These are phyloP conservation scores for Arthroderma sp. DNA, from an alignment of 2,329 filamentous ascomycete species.

Conservation along the genomic window DNA sequence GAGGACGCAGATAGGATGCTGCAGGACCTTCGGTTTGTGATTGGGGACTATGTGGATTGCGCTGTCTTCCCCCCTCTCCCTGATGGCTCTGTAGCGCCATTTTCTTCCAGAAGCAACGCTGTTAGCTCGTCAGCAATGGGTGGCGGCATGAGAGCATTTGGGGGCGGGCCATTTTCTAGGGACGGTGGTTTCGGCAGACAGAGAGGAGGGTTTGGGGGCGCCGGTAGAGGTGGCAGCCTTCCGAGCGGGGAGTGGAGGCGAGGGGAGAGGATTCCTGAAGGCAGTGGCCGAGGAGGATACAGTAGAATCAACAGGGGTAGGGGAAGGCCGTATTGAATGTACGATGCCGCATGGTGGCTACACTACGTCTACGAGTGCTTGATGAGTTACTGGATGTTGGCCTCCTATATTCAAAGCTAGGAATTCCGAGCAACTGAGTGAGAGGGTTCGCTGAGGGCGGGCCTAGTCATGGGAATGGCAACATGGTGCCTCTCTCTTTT, in stretches of 20 bases:
- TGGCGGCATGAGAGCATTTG: slow-evolving; percentile 27
- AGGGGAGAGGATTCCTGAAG: slow-evolving; percentile 33
- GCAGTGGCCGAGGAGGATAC: slow-evolving; percentile 22
- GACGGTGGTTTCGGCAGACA: slow-evolving; percentile 34
- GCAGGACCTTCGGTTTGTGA: slow-evolving; percentile 64
- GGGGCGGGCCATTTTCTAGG: slow-evolving; percentile 16
- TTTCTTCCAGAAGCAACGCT: slow-evolving; percentile 37
- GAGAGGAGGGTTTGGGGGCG: slow-evolving; percentile 27
- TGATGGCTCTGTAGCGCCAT: slow-evolving; percentile 60
- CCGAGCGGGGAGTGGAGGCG: slow-evolving; percentile 37
- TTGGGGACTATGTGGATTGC: slow-evolving; percentile 78
- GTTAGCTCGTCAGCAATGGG: slow-evolving; percentile 29
- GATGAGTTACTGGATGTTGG: too few relatives aligned
- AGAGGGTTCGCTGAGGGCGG: too few relatives aligned
- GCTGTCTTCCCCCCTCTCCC: slow-evolving; percentile 62
- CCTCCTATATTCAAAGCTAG: too few relatives aligned
- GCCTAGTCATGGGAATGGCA: too few relatives aligned
- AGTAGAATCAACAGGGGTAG: slow-evolving; percentile 26
- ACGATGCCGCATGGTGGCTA: too few relatives aligned
- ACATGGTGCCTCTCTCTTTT: too few relatives aligned
- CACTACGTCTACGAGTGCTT: too few relatives aligned
- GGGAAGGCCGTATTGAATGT: slow-evolving; percentile 26
- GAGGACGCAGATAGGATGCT: slow-evolving; percentile 61
- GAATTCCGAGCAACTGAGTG: too few relatives aligned
- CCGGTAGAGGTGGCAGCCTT: slow-evolving; percentile 28